phyloP scores from a whole-genome alignment of 1,284 basidiomycete genomes.

The Fomes fomentarius region DNA sequence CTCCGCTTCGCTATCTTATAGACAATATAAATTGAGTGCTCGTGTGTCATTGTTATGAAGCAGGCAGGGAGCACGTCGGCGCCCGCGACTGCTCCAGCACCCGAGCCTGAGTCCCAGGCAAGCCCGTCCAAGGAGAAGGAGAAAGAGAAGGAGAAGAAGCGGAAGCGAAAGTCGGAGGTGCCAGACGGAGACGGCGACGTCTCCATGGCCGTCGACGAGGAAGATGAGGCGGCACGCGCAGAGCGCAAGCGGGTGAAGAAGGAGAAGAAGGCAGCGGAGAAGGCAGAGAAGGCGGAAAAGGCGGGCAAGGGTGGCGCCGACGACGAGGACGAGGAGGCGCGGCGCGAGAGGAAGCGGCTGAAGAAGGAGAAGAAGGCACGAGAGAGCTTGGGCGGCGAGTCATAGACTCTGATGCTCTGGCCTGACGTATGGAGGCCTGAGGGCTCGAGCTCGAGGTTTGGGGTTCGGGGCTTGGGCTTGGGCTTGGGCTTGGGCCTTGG shows the following conservation, averaged over 20 bases:
- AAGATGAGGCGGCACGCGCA: constrained; percentile 59
- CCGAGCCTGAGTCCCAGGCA: constrained; percentile 34
- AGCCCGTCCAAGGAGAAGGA: constrained; percentile 51
- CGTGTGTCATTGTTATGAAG: constrained; percentile 34
- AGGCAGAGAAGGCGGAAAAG: constrained; percentile 65
- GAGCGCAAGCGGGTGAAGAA: constrained; percentile 39
- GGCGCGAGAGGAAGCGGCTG: constrained; percentile 36
- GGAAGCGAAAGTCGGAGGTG: constrained; percentile 72
- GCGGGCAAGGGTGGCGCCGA: constrained; percentile 28
- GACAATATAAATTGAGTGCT: too few relatives aligned
- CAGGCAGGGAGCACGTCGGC: constrained; percentile 45
- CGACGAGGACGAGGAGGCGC: constrained; percentile 38
- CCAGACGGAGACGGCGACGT: constrained; percentile 45
- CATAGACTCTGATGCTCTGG: constrained; percentile 28
- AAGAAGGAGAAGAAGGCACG: constrained; percentile 42
- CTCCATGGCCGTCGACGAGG: constrained; percentile 45
- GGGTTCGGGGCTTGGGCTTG: too few relatives aligned
- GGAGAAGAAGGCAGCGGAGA: constrained; percentile 55
- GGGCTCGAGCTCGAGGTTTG: too few relatives aligned
- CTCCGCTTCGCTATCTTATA: neutral
- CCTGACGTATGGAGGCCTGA: too few relatives aligned
- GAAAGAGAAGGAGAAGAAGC: constrained; percentile 73
- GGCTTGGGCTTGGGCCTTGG: too few relatives aligned
- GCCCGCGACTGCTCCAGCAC: constrained; percentile 23
- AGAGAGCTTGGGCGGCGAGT: constrained; percentile 37